phyloP scores from a whole-genome alignment of 1,284 basidiomycete genomes.

The Ganoderma multipileum region DNA sequence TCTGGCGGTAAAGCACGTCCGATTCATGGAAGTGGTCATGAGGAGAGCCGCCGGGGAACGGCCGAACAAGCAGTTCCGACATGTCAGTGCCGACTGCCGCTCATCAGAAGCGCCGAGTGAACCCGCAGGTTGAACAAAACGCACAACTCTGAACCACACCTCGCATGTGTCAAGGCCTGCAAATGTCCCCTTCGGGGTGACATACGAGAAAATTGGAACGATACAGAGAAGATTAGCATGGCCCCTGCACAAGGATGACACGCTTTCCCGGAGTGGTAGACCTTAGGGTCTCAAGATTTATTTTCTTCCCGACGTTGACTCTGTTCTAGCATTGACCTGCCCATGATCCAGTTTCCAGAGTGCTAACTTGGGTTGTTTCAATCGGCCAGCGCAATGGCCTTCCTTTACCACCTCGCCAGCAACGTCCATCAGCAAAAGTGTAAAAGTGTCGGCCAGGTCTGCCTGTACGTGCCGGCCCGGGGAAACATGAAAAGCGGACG shows the following conservation, averaged over 20 bases:
- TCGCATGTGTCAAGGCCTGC: too few relatives aligned
- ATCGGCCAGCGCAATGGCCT: too few relatives aligned
- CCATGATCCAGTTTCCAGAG: too few relatives aligned
- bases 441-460: too few relatives aligned
- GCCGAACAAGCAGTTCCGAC: neutral
- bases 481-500: too few relatives aligned
- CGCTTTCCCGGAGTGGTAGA: slow-evolving; percentile 22
- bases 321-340: neutral
- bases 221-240: slow-evolving; percentile 23
- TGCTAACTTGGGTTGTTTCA: too few relatives aligned
- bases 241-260: neutral
- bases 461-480: too few relatives aligned
- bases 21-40: neutral
- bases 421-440: too few relatives aligned
- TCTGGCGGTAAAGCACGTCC: neutral
- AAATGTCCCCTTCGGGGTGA: too few relatives aligned
- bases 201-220: too few relatives aligned
- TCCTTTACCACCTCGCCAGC: too few relatives aligned
- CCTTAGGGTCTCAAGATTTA: slow-evolving; percentile 23
- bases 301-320: neutral
- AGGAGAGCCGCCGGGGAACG: neutral
- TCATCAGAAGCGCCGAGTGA: neutral
- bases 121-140: slow-evolving; percentile 12
- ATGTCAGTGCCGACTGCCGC: too few relatives aligned
- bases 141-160: neutral